These are phyloP conservation scores for Penicillium roqueforti DNA, from an alignment of 495 filamentous ascomycete genomes.

Conservation along the genomic window DNA sequence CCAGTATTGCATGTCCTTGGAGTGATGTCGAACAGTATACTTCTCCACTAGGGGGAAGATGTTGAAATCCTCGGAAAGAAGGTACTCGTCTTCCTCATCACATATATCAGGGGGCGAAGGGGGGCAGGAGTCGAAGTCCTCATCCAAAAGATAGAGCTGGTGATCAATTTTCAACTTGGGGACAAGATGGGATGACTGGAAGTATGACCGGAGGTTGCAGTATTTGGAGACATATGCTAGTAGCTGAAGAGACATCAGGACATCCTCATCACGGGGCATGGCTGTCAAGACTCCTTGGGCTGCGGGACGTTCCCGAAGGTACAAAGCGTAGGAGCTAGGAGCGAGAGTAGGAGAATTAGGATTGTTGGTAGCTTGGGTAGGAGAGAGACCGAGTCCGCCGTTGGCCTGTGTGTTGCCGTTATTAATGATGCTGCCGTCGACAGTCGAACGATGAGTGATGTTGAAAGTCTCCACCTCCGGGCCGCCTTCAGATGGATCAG, in stretches of 20 bases:
- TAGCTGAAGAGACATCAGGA: conserved; percentile 96
- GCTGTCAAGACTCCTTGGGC: conserved; percentile 70
- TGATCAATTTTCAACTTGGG: conserved; percentile 85
- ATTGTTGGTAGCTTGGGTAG: conserved; percentile 64
- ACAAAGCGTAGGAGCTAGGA: conserved; percentile 66
- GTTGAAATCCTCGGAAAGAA: conserved; percentile 90
- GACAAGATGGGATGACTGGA: conserved; percentile 90
- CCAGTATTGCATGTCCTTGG: conserved; percentile 98
- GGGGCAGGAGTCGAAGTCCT: conserved; percentile 49
- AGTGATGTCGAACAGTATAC: conserved; percentile 92
- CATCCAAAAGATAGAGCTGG: conserved; percentile 75
- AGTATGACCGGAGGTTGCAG: conserved; percentile 91
- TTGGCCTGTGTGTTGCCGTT: conserved; percentile 52
- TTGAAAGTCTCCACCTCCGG: conserved; percentile 89
- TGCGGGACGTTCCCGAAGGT: conserved; percentile 65
- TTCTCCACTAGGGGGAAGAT: conserved; percentile 98
- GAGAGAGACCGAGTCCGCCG: conserved; percentile 68
- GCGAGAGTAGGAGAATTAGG: conserved; percentile 68
- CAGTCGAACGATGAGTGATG: conserved; percentile 83
- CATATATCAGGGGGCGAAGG: conserved; percentile 44
- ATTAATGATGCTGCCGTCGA: conserved; percentile 85
- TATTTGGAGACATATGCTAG: conserved; percentile 98
- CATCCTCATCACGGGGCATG: conserved; percentile 95
- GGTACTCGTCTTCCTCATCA: conserved; percentile 81
- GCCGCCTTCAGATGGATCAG: conserved; percentile 64